Percentiles rank a stretch among this genome's conserved stretches.
Evolutionary conservation across 2,329 filamentous ascomycete species (phyloP).

Genomic region (Ceratocystiopsis minuta): DNA sequence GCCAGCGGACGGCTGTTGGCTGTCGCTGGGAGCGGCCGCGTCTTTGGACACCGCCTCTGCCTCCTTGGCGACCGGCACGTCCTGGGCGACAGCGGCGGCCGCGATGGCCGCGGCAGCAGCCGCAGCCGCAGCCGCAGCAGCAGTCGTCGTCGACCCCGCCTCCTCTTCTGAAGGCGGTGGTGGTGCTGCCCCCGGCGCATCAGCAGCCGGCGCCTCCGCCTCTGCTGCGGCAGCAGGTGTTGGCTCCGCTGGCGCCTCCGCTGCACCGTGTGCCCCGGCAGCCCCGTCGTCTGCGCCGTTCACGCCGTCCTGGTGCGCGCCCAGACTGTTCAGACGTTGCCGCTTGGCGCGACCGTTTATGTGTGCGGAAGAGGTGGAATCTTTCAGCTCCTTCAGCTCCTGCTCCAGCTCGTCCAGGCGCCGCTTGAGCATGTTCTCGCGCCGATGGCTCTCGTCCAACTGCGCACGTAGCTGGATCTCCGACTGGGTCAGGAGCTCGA

Average conservation of each 20-base stretch:
- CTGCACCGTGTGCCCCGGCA: not conserved
- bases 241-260: not conserved
- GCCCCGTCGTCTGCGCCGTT: not conserved
- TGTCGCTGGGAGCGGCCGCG: not conserved
- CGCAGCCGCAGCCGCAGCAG: not conserved
- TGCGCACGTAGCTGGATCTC: conserved; percentile 40
- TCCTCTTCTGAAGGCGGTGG: no score
- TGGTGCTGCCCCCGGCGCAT: no score
- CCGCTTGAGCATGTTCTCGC: conserved; percentile 68
- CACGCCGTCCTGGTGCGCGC: no score
- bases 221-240: not conserved
- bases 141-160: no score
- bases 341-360: conserved; percentile 13
- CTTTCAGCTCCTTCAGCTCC: conserved; percentile 25
- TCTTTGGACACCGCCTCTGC: not conserved
- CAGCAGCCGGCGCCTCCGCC: not conserved
- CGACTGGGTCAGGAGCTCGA: conserved; percentile 36
- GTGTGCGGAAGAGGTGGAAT: conserved; percentile 10
- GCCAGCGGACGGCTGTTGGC: not conserved
- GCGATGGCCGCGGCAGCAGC: not conserved
- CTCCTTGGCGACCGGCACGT: not conserved
- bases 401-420: conserved; percentile 64
- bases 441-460: conserved; percentile 57
- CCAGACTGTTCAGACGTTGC: conserved; percentile 12
- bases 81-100: not conserved